These are phyloP conservation scores for Phytopythium oedochilum DNA, from an alignment of 352 stramenopile genomes.

Conservation along the genomic window DNA sequence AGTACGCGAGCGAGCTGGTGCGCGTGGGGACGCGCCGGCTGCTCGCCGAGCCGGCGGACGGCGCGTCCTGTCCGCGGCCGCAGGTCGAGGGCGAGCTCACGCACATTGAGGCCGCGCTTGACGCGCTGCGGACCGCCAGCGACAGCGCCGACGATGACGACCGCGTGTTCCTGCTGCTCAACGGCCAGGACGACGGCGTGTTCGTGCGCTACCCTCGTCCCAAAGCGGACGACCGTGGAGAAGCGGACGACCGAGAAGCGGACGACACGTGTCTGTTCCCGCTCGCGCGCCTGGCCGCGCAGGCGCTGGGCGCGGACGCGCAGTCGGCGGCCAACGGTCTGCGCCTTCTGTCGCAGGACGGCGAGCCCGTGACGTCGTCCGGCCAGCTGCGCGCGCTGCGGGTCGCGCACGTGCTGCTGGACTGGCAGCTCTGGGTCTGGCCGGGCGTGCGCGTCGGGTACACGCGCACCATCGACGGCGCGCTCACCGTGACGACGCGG, in stretches of 20 bases:
- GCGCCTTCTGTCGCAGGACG: slow-evolving; percentile 51
- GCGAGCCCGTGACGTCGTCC: slow-evolving; percentile 33
- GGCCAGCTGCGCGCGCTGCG: slow-evolving; percentile 28
- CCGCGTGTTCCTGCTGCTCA: slow-evolving; percentile 66
- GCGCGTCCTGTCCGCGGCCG: slow-evolving; percentile 18
- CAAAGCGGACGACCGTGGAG: slow-evolving; percentile 7
- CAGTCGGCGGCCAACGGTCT: slow-evolving; percentile 47
- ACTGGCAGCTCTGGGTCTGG: slow-evolving; percentile 76
- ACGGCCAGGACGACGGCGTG: slow-evolving; percentile 55
- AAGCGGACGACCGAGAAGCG: slow-evolving; percentile 10
- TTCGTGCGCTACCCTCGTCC: slow-evolving; percentile 20
- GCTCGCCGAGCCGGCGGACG: slow-evolving; percentile 10
- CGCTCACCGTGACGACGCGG: slow-evolving; percentile 46
- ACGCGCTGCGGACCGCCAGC: neutral
- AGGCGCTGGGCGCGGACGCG: slow-evolving; percentile 35
- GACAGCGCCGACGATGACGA: slow-evolving; percentile 13
- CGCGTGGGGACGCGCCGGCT: slow-evolving; percentile 40
- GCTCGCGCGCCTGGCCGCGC: slow-evolving; percentile 28
- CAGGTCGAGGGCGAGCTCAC: slow-evolving; percentile 19
- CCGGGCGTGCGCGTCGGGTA: slow-evolving; percentile 66
- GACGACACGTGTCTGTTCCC: slow-evolving; percentile 35
- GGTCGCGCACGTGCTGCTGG: slow-evolving; percentile 61
- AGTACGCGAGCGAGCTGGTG: slow-evolving; percentile 56
- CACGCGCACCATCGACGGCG: slow-evolving; percentile 39
- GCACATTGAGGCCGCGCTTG: slow-evolving; percentile 34